Conservation (phyloP, 1,284 basidiomycete genomes). For the Meripilus lineatus region DNA sequence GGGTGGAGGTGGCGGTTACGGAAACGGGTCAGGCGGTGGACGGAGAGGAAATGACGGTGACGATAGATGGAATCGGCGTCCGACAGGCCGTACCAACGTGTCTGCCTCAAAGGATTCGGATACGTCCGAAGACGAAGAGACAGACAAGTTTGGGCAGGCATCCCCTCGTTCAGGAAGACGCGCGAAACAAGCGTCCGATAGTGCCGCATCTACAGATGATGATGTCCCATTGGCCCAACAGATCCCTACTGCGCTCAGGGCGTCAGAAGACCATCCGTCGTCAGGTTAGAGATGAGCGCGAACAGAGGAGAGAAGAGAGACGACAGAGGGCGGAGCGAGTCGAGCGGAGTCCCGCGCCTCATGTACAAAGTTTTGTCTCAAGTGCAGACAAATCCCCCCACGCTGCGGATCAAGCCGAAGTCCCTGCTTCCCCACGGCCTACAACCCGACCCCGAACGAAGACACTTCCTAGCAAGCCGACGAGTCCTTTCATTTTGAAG, state of each 20-base stretch:
- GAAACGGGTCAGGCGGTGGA: constrained; percentile 19
- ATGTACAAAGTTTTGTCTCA: background rate
- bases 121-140: constrained; percentile 34
- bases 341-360: background rate
- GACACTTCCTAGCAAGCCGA: constrained; percentile 39
- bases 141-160: constrained; percentile 40
- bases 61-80: constrained; percentile 28
- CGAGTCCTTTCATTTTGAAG: constrained; percentile 44
- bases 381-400: background rate
- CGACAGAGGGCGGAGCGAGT: background rate
- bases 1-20: constrained; percentile 10
- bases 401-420: background rate
- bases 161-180: constrained; percentile 9
- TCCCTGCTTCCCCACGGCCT: constrained; percentile 16
- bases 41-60: constrained; percentile 29
- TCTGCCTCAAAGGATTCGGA: constrained; percentile 30
- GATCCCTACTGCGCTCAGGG: constrained; percentile 72
- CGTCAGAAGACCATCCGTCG: constrained; percentile 72
- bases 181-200: constrained; percentile 4
- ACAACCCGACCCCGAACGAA: constrained; percentile 38
- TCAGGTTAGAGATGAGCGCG: constrained; percentile 64
- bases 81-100: constrained; percentile 14
- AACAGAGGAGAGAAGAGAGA: constrained; percentile 49
- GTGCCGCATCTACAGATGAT: constrained; percentile 40
- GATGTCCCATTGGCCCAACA: constrained; percentile 74